These are phyloP conservation scores for Plasmodium inui DNA, from an alignment of 169 alveolate species.

Conservation along the genomic window DNA sequence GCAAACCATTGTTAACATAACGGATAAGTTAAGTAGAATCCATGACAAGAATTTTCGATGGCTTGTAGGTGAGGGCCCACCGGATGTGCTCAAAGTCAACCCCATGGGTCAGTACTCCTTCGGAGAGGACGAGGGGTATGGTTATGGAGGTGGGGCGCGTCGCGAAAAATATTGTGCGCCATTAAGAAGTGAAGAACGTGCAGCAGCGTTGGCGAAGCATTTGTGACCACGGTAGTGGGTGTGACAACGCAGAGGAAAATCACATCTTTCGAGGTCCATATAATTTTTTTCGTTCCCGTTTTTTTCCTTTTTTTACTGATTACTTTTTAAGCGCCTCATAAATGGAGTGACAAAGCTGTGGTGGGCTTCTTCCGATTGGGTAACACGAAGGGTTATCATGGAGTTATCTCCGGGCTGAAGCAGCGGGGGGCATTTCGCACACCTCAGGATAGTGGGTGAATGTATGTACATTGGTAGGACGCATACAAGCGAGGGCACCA, in stretches of 20 bases:
- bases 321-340: background rate
- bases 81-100: conserved; percentile 2
- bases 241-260: background rate
- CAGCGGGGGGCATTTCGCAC: background rate
- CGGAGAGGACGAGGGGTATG: background rate
- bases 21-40: background rate
- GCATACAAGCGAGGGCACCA: background rate
- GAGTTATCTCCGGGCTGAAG: background rate
- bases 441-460: background rate
- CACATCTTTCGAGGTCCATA: background rate
- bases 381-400: background rate
- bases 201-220: background rate
- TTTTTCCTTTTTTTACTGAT: background rate
- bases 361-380: background rate
- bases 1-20: conserved; percentile 11
- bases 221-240: background rate
- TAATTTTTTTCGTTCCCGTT: too few species aligned
- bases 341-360: background rate
- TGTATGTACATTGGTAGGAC: background rate
- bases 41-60: conserved; percentile 26
- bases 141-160: background rate
- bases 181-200: background rate
- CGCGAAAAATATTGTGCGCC: background rate
- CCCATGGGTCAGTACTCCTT: background rate
- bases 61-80: conserved; percentile 47